Evolutionary conservation across 805 yeast genomes (phyloP).

Genomic region (Candida parachauliodes): DNA sequence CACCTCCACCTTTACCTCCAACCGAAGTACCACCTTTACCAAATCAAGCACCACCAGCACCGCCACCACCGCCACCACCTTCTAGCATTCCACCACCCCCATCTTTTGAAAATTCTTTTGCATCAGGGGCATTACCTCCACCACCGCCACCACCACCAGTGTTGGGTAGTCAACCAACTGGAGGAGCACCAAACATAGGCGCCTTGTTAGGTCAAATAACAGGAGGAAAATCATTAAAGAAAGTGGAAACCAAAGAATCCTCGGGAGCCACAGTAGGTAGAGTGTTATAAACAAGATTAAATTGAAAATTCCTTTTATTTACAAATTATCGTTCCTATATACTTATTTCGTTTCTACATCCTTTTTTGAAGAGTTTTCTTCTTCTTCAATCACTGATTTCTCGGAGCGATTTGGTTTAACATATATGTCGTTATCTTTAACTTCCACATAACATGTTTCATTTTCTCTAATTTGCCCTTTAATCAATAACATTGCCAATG

Average conservation of each 20-base stretch:
- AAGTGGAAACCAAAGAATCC: constrained; percentile 47
- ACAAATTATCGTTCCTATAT: neutral
- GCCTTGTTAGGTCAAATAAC: constrained; percentile 57
- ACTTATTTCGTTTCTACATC: neutral
- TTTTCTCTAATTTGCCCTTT: constrained; percentile 64
- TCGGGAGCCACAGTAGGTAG: constrained; percentile 48
- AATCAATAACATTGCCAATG: constrained; percentile 76
- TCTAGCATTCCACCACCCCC: constrained; percentile 18
- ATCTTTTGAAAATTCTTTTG: constrained; percentile 12
- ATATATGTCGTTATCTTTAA: constrained; percentile 20
- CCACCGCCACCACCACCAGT: constrained; percentile 31
- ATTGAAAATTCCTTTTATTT: neutral
- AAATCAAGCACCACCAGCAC: constrained; percentile 15
- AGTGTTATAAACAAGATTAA: constrained; percentile 26
- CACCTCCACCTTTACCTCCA: constrained; percentile 9
- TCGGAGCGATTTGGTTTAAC: constrained; percentile 33
- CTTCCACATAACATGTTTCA: constrained; percentile 29
- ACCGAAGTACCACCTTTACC: constrained; percentile 15
- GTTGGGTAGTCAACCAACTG: constrained; percentile 17
- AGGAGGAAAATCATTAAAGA: constrained; percentile 48
- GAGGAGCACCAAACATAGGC: constrained; percentile 29
- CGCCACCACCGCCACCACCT: constrained; percentile 20
- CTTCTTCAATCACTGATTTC: constrained; percentile 2
- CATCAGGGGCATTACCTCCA: constrained; percentile 28
- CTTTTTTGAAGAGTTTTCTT: constrained; percentile 4